Evolutionary conservation across 163 green algal species (phyloP), one percentile per base, ranked within the genome.

Genomic region (Chlorella variabilis): DNA sequence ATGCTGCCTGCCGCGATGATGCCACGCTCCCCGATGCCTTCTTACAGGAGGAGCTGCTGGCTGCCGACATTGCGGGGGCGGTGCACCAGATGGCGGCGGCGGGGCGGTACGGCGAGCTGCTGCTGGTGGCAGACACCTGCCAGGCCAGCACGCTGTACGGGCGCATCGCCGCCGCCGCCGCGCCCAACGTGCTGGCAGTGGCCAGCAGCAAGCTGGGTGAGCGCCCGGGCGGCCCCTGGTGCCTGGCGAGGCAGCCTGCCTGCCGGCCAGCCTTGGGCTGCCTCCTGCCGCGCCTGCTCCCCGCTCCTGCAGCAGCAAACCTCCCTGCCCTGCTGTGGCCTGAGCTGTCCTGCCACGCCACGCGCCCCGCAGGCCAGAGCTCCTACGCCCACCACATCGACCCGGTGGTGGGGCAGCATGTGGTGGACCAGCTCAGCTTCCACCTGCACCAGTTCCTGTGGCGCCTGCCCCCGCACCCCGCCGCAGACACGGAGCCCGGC

Each of bases 101-200:
- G 29, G 75, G 75, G 58, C 75, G 93, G 58, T 98, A 96, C 80
- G 81, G 87, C 17, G 82, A 96, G 83, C 70, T 98, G 56, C 80
- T 97, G 78, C 70, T 98, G n/a, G 86, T 98, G 17, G 83, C 96
- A 42, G 94, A 98, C 84, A 97, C 93, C 4, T 67, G 59, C 59
- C 76, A 83, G 59, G 81, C 81, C 11, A 68, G 49, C 23, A 78
- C 81, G 2, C 65, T 86, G n/a, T 82, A 45, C 51, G 29, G 5
- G 23, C 29, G 18, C 31, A 45, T 82, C 38, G 33, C 23, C 1
- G 42, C 69, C 31, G 36, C 78, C 38, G 33, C 23, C 1, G 42
- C 69, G 1, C 84, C 84, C 1, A 41, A 45, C 17, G 68, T 88
- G 33, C 42, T 84, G 17, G 74, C 75, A 13, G 69, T 89, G 11